Base-by-base conservation (phyloP, 1,284 basidiomycete genomes). In the Rhodofomes roseus region DNA sequence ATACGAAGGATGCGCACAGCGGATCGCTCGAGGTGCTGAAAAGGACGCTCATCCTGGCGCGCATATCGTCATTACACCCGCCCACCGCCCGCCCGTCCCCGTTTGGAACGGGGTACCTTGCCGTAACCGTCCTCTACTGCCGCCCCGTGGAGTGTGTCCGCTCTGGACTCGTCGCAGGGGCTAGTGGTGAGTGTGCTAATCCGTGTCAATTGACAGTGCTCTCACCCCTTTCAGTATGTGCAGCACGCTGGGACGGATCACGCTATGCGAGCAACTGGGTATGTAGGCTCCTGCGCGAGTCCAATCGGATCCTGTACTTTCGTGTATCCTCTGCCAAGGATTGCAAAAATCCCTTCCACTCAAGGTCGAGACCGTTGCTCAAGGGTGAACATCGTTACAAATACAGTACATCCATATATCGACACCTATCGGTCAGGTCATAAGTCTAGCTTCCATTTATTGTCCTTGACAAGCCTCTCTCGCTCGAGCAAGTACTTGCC, bases 401-500 rank as follows among this genome's bases (percentile, higher is more conserved):
- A n/a, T n/a, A n/a, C n/a, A n/a, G n/a, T n/a, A n/a, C n/a, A n/a
- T n/a, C n/a, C n/a, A n/a, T n/a, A 39, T 9, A 16, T 18, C 16
- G 37, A 9, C 16, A 39, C 12, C 14, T 3, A 9, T 39, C 37
- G 7, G 12, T 8, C 50, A 29, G 50, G 16, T 58, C 43, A 61
- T n/a, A 43, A 54, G 53, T 87, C 84, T 58, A 89, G 66, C 48
- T 74, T 79, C 92, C 91, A 94, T 27, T 81, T 81, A 68, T 93
- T 93, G 69, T 92, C 89, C 70, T 93, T 93, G 56, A 90, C 76
- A 4, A 94, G 73, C 67, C 84, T 85, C 75, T 92, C 90, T 48
- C 87, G 81, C 70, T 95, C 92, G 44, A 95, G 78, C n/a, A 95
- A 79, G 68, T 88, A 93, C 71, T 93, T 93, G 11, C 90, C 92